Evolutionary conservation across 202 grass and related monocot species (phyloP), one percentile per base, ranked within the genome.

Genomic region (Sporobolus alterniflorus): DNA sequence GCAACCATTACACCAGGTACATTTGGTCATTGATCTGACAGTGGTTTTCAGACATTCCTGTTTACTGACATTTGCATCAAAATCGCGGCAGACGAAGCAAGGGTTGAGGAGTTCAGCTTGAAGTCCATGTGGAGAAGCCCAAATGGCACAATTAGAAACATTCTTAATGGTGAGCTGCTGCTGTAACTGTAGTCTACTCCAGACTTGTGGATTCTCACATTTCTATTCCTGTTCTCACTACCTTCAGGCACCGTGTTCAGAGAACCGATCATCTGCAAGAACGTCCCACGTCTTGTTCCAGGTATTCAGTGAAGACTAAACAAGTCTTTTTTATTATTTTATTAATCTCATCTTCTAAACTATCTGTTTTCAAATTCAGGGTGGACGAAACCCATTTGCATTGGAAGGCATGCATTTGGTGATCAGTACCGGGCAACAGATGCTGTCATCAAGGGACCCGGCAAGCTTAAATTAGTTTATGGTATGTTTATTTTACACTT

Each of bases 111-210:
- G 86, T 96, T 96, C 65, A 74, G 57, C 77, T 81, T 96, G 49
- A 96, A 93, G 79, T 55, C 62, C 52, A 96, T 96, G 88, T 93
- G 94, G 90, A 96, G 80, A 74, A 96, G 90, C 81, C 94, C 94
- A 25, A 96, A 96, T 84, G 94, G 94, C 76, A 96, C 94, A 79
- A 96, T 93, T 60, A 96, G 94, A 78, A 96, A 96, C 56, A 93
- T 96, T 40, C 71, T 96, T 57, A 93, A 93, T 80, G 93, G 93
- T 91, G 84, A 80, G 70, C 50, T 34, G 15, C 64, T 41, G 7
- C n/a, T 71, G 7, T 43, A 33, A 51, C 2, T 43, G 36, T 50
- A 76, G 34, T 59, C 5, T 77, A 22, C 6, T 77, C 29, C 2
- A 30, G 28, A 50, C n/a, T 60, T 25, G 5, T 34, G 4, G 1